These are phyloP conservation scores for Golubevia sp. DNA, from an alignment of 1,284 basidiomycete species.

Conservation along the genomic window DNA sequence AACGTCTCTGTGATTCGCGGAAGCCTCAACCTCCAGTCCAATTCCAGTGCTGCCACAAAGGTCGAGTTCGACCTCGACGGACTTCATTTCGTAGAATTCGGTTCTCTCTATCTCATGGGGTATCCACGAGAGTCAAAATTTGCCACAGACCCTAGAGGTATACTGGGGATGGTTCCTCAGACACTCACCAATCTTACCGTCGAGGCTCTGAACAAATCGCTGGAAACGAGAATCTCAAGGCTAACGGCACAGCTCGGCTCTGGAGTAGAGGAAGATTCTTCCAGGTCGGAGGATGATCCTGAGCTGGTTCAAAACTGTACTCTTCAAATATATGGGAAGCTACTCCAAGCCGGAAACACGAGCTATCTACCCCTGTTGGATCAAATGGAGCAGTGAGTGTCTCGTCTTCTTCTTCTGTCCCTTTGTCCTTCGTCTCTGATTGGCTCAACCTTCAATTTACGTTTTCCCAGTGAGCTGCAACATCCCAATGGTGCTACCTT, in stretches of 20 bases:
- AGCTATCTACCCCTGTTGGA: constrained; percentile 7
- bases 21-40: constrained; percentile 15
- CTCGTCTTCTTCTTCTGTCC: no score
- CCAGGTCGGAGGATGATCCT: background rate
- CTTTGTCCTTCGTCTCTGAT: no score
- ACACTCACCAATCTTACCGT: constrained; percentile 19
- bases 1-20: constrained; percentile 29
- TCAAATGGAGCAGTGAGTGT: constrained; percentile 17
- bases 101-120: constrained; percentile 23
- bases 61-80: constrained; percentile 26
- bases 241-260: constrained; percentile 19
- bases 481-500: constrained; percentile 16
- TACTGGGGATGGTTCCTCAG: constrained; percentile 14
- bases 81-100: constrained; percentile 24
- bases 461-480: no score
- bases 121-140: constrained; percentile 5
- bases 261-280: constrained; percentile 13
- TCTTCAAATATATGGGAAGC: constrained; percentile 25
- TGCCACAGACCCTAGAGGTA: constrained; percentile 17
- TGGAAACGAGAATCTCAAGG: constrained; percentile 22
- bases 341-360: constrained; percentile 16
- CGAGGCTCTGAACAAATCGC: constrained; percentile 25
- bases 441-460: no score
- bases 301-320: constrained; percentile 23
- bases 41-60: no score